Evolutionary conservation across 2,329 filamentous ascomycete genomes (phyloP).

Genomic region (Coniochaeta sp.): DNA sequence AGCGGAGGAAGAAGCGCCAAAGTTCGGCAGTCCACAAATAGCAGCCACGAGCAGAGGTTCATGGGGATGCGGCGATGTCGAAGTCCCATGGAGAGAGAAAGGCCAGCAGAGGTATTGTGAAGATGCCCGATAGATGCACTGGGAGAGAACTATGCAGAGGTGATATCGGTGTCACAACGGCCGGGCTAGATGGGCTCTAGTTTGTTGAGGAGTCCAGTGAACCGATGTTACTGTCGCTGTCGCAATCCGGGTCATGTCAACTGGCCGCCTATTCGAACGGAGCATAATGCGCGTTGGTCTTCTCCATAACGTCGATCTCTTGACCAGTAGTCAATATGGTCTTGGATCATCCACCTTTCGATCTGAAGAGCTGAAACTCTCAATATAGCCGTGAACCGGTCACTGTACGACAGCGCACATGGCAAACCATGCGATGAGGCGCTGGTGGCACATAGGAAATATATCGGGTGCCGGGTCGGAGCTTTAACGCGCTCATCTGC

Average conservation of each 20-base stretch:
- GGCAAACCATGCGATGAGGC: not conserved
- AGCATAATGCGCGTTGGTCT: not conserved
- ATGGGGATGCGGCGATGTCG: no score
- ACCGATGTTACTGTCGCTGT: not conserved
- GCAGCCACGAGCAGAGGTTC: no score
- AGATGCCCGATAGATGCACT: no score
- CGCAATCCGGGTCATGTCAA: not conserved
- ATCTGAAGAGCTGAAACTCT: not conserved
- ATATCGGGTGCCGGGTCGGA: not conserved
- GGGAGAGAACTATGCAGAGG: no score
- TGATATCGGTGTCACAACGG: no score
- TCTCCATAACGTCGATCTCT: not conserved
- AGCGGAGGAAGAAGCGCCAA: no score
- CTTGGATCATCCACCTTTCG: not conserved
- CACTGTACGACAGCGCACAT: not conserved
- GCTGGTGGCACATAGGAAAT: not conserved
- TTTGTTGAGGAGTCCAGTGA: not conserved
- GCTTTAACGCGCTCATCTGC: not conserved
- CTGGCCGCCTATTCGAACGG: not conserved
- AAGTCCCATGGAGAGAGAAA: no score
- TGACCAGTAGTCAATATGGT: not conserved
- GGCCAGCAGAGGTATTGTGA: no score
- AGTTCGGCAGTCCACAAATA: no score
- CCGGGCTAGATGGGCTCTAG: no score
- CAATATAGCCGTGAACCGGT: not conserved